A percentile compares a stretch with the other conserved stretches of the same genome.
Conservation (phyloP, 1,139 yeast genomes). For the Kurtzmaniella natalensis region DNA sequence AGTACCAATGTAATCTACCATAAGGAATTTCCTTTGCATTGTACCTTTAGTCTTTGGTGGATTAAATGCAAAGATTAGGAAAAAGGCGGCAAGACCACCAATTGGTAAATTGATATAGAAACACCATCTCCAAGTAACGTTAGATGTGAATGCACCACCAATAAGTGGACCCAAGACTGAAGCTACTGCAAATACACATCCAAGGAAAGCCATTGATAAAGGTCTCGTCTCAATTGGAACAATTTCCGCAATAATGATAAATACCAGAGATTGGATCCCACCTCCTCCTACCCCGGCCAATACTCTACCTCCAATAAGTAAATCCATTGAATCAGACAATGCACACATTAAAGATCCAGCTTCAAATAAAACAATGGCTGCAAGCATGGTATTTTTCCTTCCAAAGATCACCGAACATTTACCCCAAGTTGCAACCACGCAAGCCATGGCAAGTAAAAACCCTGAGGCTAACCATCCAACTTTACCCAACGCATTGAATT, state of each 20-base stretch:
- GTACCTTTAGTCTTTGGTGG: slow-evolving; percentile 26
- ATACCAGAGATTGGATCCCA: slow-evolving; percentile 24
- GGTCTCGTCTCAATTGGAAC: slow-evolving; percentile 27
- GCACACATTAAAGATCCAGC: slow-evolving; percentile 37
- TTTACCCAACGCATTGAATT: slow-evolving; percentile 24
- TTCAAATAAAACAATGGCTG: slow-evolving; percentile 18
- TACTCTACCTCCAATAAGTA: slow-evolving; percentile 36
- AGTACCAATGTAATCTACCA: slow-evolving; percentile 48
- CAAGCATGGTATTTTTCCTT: slow-evolving; percentile 18
- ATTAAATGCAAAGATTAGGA: slow-evolving; percentile 24
- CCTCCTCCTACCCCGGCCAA: slow-evolving; percentile 33
- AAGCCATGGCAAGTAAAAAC: slow-evolving; percentile 27
- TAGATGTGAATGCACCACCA: slow-evolving; percentile 23
- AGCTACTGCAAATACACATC: slow-evolving; percentile 19
- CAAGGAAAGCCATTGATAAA: slow-evolving; percentile 16
- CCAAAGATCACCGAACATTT: slow-evolving; percentile 21
- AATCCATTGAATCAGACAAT: slow-evolving; percentile 28
- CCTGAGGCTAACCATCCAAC: slow-evolving; percentile 29
- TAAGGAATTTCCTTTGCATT: slow-evolving; percentile 12
- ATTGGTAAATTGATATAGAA: slow-evolving; percentile 31
- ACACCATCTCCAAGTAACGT: slow-evolving; percentile 19
- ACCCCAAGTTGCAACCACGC: slow-evolving; percentile 36
- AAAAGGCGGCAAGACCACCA: slow-evolving; percentile 28
- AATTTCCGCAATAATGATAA: slow-evolving; percentile 27
- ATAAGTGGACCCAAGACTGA: slow-evolving; percentile 23